Evolutionary conservation across 306 rosid genomes (phyloP), one percentile per base, ranked within the genome.

Genomic region (Dryas alaskensis): DNA sequence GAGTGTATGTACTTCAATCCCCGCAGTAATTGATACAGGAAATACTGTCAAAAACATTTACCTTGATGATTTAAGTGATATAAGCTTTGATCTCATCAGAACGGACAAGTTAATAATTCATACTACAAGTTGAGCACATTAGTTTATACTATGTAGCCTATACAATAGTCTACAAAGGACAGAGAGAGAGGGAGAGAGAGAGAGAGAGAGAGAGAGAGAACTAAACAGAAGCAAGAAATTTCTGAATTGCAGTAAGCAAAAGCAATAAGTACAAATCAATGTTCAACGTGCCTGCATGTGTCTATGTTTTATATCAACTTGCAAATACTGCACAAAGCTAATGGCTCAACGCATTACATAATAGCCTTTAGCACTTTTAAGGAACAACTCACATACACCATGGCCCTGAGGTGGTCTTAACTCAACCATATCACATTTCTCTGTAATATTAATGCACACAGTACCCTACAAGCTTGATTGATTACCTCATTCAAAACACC

Each of bases 1-100:
- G 93, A 88, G 86, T 88, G 93, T 67, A 86, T 61, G 67, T 88
- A 88, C 75, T 88, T 88, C 89, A 88, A 78, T 70, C 90, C 93
- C 70, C 93, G 84, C 60, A 88, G 72, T 17, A 88, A 73, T 65
- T 88, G 93, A 76, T 88, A 88, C 17, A 88, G 74, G 63, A 86
- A 88, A 57, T 84, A 88, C 93, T 88, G 89, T 85, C 60, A 68
- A 72, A 39, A 25, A 57, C 67, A 82, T 72, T 8, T 52, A 68
- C 16, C 54, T 43, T 54, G 48, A 70, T 78, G 55, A 60, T 39
- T 55, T 7, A 37, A 70, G 27, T 54, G 4, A 22, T 61, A 37
- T 71, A 47, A 47, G 42, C 14, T 60, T 49, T 50, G 39, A 59
- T 57, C 53, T 55, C 61, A 66, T 52, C 53, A 59, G 13, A 53